phyloP scores from a whole-genome alignment of 2,329 filamentous ascomycete genomes.

The Monosporascus ibericus region DNA sequence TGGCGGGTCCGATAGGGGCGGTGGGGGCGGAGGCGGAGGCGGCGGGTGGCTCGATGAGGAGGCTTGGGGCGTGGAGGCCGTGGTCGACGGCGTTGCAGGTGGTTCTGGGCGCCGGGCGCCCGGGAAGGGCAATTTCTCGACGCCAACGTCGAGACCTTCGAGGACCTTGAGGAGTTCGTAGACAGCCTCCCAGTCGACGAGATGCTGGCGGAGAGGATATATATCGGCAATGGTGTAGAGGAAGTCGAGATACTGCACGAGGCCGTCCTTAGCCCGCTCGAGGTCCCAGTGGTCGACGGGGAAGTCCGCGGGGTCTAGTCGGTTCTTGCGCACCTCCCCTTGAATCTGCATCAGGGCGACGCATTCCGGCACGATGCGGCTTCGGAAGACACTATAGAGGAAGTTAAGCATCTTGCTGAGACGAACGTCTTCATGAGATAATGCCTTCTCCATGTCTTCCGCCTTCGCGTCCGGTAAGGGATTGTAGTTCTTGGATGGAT shows the following conservation, averaged over 20 bases:
- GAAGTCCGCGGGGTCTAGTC: slow-evolving; percentile 76
- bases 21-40: slow-evolving; percentile 38
- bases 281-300: slow-evolving; percentile 96
- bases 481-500: slow-evolving; percentile 31
- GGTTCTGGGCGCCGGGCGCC: slow-evolving; percentile 26
- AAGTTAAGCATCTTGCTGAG: slow-evolving; percentile 71
- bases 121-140: slow-evolving; percentile 72
- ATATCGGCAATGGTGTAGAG: slow-evolving; percentile 85
- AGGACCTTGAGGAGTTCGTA: slow-evolving; percentile 85
- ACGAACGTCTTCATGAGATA: slow-evolving; percentile 46
- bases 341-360: slow-evolving; percentile 92
- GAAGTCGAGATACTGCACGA: slow-evolving; percentile 92
- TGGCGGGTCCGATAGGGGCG: slow-evolving; percentile 55
- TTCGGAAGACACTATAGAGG: slow-evolving; percentile 86
- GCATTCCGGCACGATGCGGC: slow-evolving; percentile 88
- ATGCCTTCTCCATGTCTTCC: slow-evolving; percentile 16
- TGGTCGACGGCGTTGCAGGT: slow-evolving; percentile 30
- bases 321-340: slow-evolving; percentile 75
- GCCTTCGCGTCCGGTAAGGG: slow-evolving; percentile 17
- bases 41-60: slow-evolving; percentile 28
- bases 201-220: slow-evolving; percentile 71
- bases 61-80: slow-evolving; percentile 21
- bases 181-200: slow-evolving; percentile 87
- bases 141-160: slow-evolving; percentile 79
- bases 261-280: slow-evolving; percentile 90